Percentiles rank a stretch among this genome's conserved stretches.
Conservation (phyloP, 768 basidiomycete species). For the Pulveroboletus sp. region DNA sequence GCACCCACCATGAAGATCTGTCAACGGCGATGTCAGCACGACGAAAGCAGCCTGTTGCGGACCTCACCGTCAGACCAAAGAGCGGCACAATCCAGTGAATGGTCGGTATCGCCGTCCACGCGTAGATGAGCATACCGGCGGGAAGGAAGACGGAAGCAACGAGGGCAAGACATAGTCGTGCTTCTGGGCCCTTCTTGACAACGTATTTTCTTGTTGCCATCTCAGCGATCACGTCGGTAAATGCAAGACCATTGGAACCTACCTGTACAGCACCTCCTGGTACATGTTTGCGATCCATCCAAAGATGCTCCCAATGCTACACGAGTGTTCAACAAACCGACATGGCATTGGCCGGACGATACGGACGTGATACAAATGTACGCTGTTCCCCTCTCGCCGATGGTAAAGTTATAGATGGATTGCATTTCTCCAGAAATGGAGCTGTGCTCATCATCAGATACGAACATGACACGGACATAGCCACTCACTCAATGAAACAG, state of each 20-base stretch:
- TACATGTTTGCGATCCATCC: slow-evolving; percentile 46
- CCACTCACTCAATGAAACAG: slow-evolving; percentile 56
- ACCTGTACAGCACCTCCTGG: slow-evolving; percentile 53
- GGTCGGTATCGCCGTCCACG: slow-evolving; percentile 55
- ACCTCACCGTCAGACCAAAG: slow-evolving; percentile 24
- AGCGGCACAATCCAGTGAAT: slow-evolving; percentile 58
- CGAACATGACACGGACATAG: neutral
- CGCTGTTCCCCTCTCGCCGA: slow-evolving; percentile 55
- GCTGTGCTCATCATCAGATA: slow-evolving; percentile 30
- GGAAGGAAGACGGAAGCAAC: slow-evolving; percentile 54
- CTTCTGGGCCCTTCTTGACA: slow-evolving; percentile 45
- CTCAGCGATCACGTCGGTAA: neutral
- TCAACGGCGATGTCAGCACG: slow-evolving; percentile 4
- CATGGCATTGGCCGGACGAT: neutral
- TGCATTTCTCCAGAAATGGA: slow-evolving; percentile 57
- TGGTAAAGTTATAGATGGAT: slow-evolving; percentile 55
- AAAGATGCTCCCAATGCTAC: slow-evolving; percentile 53
- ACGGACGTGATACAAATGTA: slow-evolving; percentile 58
- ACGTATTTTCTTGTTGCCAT: slow-evolving; percentile 27
- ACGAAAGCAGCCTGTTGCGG: neutral
- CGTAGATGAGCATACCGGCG: slow-evolving; percentile 67
- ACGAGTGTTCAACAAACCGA: neutral
- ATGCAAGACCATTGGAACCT: slow-evolving; percentile 9
- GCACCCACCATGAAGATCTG: slow-evolving; percentile 50
- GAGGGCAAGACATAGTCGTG: slow-evolving; percentile 58